Conservation (phyloP, 2,329 filamentous ascomycete species). For the Hypomyces perniciosus region DNA sequence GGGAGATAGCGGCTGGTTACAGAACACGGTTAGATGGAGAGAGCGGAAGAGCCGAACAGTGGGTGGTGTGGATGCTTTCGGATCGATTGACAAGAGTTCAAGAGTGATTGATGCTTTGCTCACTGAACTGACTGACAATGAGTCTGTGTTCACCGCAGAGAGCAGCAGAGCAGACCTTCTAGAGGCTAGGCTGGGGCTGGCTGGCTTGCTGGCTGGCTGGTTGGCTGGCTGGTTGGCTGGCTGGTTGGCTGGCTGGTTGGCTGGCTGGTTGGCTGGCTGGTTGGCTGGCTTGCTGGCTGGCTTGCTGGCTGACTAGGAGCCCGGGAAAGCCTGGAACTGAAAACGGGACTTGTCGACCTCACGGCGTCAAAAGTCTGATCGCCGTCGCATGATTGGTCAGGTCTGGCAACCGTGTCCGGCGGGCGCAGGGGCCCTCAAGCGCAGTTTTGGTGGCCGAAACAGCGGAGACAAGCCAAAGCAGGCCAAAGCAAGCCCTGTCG, state of each 20-base stretch:
- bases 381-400: slow-evolving; percentile 30
- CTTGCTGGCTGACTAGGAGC: not conserved
- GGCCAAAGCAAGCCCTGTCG: slow-evolving; percentile 10
- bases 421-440: slow-evolving; percentile 11
- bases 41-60: not conserved
- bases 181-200: not conserved
- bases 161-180: not conserved
- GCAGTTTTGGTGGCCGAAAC: slow-evolving; percentile 21
- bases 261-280: not conserved
- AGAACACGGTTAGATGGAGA: no score
- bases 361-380: slow-evolving; percentile 27
- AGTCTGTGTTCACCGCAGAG: not conserved
- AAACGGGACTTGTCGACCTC: slow-evolving; percentile 14
- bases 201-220: not conserved
- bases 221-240: not conserved
- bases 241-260: not conserved
- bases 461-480: slow-evolving; percentile 3
- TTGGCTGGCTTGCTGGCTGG: not conserved
- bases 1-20: not conserved
- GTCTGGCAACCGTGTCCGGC: slow-evolving; percentile 14
- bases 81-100: not conserved
- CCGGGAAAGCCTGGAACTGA: slow-evolving; percentile 6
- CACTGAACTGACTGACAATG: no score
- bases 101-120: no score
- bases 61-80: not conserved